Conservation (phyloP, 1,284 basidiomycete genomes). For the Austroboletus olivaceoglutinosus region DNA sequence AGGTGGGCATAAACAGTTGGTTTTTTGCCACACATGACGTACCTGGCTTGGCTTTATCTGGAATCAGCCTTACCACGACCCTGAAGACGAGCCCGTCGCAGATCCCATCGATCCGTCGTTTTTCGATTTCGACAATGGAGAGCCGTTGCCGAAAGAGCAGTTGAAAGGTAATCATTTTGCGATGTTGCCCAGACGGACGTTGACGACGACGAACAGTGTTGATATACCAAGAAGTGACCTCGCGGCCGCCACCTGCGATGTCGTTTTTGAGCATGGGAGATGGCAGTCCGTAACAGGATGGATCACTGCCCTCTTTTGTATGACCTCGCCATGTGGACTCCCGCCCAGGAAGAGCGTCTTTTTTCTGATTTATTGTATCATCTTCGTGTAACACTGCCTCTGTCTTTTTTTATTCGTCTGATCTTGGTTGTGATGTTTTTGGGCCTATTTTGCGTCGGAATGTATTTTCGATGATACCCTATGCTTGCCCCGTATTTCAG, state of each 20-base stretch:
- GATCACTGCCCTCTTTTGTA: too few species aligned
- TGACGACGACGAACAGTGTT: constrained; percentile 16
- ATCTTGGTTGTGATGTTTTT: neutral
- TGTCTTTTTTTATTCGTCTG: constrained; percentile 2
- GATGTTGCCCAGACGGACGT: neutral
- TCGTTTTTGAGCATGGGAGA: constrained; percentile 20
- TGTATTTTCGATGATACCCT: constrained; percentile 16
- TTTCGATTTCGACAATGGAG: constrained; percentile 84
- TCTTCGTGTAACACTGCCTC: constrained; percentile 1
- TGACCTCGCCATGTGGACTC: too few species aligned
- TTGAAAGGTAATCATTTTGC: constrained; percentile 47
- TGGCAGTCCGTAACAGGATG: neutral
- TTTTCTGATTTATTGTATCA: constrained; percentile 3
- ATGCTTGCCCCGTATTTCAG: too few species aligned
- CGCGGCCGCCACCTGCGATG: constrained; percentile 11
- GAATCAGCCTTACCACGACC: constrained; percentile 81
- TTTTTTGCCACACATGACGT: neutral
- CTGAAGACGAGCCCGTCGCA: constrained; percentile 82
- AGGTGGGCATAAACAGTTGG: constrained; percentile 41
- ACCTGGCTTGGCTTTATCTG: neutral
- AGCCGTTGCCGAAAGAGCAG: constrained; percentile 64
- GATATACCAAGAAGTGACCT: constrained; percentile 31
- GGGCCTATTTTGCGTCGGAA: constrained; percentile 1
- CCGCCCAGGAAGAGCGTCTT: neutral
- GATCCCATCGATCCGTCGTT: constrained; percentile 80